phyloP scores from a whole-genome alignment of 345 rosid species.

The Angophora floribunda region DNA sequence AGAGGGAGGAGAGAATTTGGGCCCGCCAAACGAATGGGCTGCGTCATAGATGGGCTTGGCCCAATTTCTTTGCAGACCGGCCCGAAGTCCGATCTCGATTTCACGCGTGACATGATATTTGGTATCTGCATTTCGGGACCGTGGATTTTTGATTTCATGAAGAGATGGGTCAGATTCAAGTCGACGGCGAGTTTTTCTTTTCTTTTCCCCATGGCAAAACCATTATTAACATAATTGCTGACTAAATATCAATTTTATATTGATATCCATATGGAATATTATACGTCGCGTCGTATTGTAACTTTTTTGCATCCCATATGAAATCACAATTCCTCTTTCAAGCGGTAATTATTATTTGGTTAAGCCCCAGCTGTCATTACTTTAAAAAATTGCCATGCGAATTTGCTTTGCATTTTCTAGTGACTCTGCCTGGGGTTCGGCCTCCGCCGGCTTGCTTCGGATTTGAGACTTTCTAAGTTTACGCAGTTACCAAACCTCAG shows the following conservation, averaged over 20 bases:
- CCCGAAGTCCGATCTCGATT: background rate
- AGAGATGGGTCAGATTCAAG: background rate
- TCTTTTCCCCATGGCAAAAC: background rate
- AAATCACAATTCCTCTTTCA: background rate
- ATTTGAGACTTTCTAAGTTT: background rate
- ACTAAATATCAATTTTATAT: background rate
- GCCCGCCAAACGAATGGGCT: background rate
- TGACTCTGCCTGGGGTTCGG: background rate
- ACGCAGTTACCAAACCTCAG: background rate
- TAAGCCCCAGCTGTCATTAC: background rate
- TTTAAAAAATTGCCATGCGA: background rate
- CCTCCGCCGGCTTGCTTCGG: background rate
- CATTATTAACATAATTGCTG: background rate
- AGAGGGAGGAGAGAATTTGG: background rate
- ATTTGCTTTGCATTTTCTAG: background rate
- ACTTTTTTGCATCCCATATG: background rate
- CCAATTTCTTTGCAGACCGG: background rate
- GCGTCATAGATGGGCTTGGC: background rate
- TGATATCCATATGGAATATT: background rate
- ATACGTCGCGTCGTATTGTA: accelerated
- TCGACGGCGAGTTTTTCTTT: background rate
- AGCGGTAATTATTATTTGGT: background rate
- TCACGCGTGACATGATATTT: background rate
- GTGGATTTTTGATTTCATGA: background rate
- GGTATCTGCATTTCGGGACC: background rate